Evolutionary conservation across 768 basidiomycete species (phyloP).

Genomic region (Collybia mongolica): DNA sequence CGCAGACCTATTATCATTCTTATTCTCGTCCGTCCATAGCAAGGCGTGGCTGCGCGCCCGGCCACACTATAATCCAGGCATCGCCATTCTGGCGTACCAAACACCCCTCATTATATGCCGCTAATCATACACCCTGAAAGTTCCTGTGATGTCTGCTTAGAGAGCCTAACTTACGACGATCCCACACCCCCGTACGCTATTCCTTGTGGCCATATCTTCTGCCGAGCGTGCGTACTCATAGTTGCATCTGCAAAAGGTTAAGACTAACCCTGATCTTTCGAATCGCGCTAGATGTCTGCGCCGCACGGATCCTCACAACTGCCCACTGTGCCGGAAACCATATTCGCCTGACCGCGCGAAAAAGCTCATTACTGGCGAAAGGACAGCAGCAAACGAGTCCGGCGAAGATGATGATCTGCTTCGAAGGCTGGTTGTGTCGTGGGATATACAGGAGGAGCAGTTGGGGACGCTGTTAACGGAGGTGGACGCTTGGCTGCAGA

Average conservation of each 20-base stretch:
- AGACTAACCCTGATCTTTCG: background rate
- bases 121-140: slow-evolving; percentile 70
- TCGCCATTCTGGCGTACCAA: background rate
- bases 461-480: slow-evolving; percentile 39
- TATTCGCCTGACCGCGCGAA: slow-evolving; percentile 17
- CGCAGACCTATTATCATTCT: too few species aligned
- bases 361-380: slow-evolving; percentile 16
- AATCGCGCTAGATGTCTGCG: slow-evolving; percentile 12
- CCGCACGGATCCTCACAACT: slow-evolving; percentile 11
- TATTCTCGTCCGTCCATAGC: too few species aligned
- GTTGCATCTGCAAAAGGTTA: background rate
- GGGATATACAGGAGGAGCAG: slow-evolving; percentile 37
- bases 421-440: slow-evolving; percentile 33
- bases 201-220: slow-evolving; percentile 78
- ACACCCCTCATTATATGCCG: slow-evolving; percentile 15
- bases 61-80: background rate
- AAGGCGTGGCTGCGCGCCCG: background rate
- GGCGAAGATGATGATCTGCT: slow-evolving; percentile 34
- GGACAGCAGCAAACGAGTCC: slow-evolving; percentile 33
- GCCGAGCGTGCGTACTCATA: slow-evolving; percentile 49
- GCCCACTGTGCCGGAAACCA: slow-evolving; percentile 17
- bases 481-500: slow-evolving; percentile 50
- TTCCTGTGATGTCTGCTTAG: slow-evolving; percentile 75
- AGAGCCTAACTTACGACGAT: slow-evolving; percentile 54
- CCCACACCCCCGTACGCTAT: slow-evolving; percentile 65